Evolutionary conservation across 1,139 yeast species (phyloP), one percentile per base, ranked within the genome.

Genomic region (Saccharomycopsis crataegensis): DNA sequence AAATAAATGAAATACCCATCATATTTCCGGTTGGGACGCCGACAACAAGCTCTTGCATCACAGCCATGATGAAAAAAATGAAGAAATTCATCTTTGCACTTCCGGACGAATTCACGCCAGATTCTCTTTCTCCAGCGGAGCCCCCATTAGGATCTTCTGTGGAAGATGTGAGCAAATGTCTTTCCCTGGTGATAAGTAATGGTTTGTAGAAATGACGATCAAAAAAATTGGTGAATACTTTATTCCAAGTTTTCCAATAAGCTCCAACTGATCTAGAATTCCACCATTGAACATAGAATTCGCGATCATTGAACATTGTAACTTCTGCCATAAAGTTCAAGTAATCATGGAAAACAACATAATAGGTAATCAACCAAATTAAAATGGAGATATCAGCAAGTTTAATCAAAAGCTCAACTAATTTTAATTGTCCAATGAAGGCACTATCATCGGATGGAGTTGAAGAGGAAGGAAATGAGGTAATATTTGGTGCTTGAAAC

Each of bases 231-330:
- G 80, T 79, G 37, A 83, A 84, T 0, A 88, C 87, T 54, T 73
- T 71, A 66, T 83, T 83, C 89, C 89, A 83, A 58, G 76, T 71
- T 54, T 83, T 73, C 67, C 87, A 79, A 68, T 78, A 83, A 55
- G 82, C 80, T 9, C 81, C 80, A 67, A 83, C 82, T 54, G 83
- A 82, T 22, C 81, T 78, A 52, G 86, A 79, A 55, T 83, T 80
- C 89, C 89, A 83, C 88, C 88, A 83, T 43, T 85, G 84, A 17
- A 82, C 84, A 62, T 83, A 83, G 65, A 83, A 83, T 56, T 80
- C 83, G 43, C 89, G 74, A 62, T 83, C 89, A 1, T 83, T 86
- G 63, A 78, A 83, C 40, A 74, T 63, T 53, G 80, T 77, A 44
- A 82, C 63, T 62, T 83, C 89, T 1, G 86, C 88, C 47, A 82